phyloP scores from a whole-genome alignment of 148 eudicot species.

The Hydrangea macrophylla region DNA sequence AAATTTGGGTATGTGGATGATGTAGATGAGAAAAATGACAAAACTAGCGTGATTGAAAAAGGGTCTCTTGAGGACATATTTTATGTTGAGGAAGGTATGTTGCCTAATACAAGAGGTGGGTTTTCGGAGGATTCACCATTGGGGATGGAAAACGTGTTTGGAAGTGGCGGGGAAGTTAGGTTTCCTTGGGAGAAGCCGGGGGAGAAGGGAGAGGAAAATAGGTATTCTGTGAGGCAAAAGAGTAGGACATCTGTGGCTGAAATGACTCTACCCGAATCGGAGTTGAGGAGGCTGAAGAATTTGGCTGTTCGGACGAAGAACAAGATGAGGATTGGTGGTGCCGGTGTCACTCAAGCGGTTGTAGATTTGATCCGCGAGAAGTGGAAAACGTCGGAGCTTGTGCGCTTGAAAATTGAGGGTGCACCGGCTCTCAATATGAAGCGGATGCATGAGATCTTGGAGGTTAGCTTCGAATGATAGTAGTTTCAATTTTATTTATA shows the following conservation, averaged over 20 bases:
- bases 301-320: conserved; percentile 60
- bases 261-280: conserved; percentile 77
- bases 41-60: conserved; percentile 49
- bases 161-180: conserved; percentile 43
- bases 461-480: conserved; percentile 45
- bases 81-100: conserved; percentile 79
- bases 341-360: conserved; percentile 63
- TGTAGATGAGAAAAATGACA: conserved; percentile 40
- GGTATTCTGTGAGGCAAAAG: conserved; percentile 48
- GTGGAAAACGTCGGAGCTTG: conserved; percentile 79
- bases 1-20: conserved; percentile 79
- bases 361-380: conserved; percentile 69
- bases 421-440: conserved; percentile 92
- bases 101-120: conserved; percentile 79
- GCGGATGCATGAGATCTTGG: conserved; percentile 83
- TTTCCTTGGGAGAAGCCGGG: conserved; percentile 91
- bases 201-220: conserved; percentile 24
- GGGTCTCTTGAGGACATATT: conserved; percentile 94
- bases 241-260: conserved; percentile 78
- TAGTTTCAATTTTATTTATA: conserved; percentile 6
- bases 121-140: conserved; percentile 53
- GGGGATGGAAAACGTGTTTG: conserved; percentile 47
- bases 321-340: conserved; percentile 64
- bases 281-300: conserved; percentile 63
- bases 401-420: conserved; percentile 79